Conservation (phyloP, 2,329 filamentous ascomycete genomes). For the Epichloe festucae region DNA sequence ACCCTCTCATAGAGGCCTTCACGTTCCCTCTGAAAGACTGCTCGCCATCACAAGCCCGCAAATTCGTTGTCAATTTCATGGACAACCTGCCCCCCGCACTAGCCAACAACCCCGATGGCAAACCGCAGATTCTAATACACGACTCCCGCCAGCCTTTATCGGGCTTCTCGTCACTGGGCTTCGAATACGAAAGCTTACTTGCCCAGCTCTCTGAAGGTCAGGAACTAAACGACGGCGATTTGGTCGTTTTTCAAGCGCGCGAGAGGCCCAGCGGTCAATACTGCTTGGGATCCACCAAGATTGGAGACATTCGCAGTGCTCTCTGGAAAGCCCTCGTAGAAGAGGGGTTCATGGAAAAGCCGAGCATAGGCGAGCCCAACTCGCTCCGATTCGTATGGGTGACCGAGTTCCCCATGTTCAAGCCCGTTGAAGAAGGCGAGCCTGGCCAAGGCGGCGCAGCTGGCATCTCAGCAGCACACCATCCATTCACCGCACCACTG, state of each 20-base stretch:
- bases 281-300: slow-evolving; percentile 46
- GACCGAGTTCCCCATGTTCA: slow-evolving; percentile 84
- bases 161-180: slow-evolving; percentile 65
- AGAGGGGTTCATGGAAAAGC: slow-evolving; percentile 38
- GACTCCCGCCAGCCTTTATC: slow-evolving; percentile 61
- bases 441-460: slow-evolving; percentile 72
- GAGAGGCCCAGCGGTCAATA: slow-evolving; percentile 44
- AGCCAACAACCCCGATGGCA: slow-evolving; percentile 58
- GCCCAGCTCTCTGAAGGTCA: slow-evolving; percentile 23
- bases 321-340: slow-evolving; percentile 58
- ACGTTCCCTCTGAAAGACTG: slow-evolving; percentile 47
- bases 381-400: slow-evolving; percentile 70
- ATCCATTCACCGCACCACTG: slow-evolving; percentile 87
- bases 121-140: slow-evolving; percentile 65
- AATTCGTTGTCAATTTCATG: slow-evolving; percentile 59
- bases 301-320: slow-evolving; percentile 61
- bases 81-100: slow-evolving; percentile 49
- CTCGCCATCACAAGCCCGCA: slow-evolving; percentile 37
- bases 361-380: slow-evolving; percentile 22
- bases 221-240: slow-evolving; percentile 48
- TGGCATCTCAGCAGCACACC: slow-evolving; percentile 78
- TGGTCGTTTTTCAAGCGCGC: slow-evolving; percentile 73
- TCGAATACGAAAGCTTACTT: slow-evolving; percentile 46
- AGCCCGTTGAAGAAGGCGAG: slow-evolving; percentile 47
- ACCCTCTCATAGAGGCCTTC: slow-evolving; percentile 64